Base-by-base conservation (phyloP, 106 monocot species). In the Dioscorea alata region DNA sequence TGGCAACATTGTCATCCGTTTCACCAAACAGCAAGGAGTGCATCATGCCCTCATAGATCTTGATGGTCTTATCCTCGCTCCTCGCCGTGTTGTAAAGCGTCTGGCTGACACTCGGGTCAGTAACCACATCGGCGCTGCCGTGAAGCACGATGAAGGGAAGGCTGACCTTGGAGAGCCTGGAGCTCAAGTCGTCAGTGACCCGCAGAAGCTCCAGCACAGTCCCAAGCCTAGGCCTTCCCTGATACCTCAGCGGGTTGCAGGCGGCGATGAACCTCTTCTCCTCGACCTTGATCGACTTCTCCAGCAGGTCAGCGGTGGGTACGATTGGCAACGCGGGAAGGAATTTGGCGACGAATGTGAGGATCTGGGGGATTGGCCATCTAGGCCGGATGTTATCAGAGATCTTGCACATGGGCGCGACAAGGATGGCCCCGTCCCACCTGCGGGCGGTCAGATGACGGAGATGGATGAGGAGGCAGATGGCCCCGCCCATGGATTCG, bases 401-500 rank as follows among this genome's bases (percentile, higher is more conserved):
- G 65, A 93, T 93, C 70, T 79, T 79, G 76, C 92, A 93, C 92
- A 93, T 93, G 13, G 92, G 89, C 0, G 92, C 92, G 20, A 81
- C 86, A 4, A 96, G 86, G 12, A 96, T 80, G 8, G 91, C 91
- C 32, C 95, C 91, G 48, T 48, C 18, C 83, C 87, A 91, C 13
- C 42, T 15, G 12, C 13, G 6, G 23, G 18, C 8, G 12, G 48
- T 28, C 15, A 17, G 67, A 68, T 34, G 48, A 57, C 65, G 71
- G 68, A 95, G 85, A 61, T 96, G 91, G 74, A 96, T 63, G 50
- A 88, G 69, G 8, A 89, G 81, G 71, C 84, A 81, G 61, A 91
- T 20, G 53, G 95, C 95, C 4, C 80, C 95, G 50, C 95, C 91
- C 91, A 96, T 91, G 48, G 95, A 96, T 66, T 96, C 91, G 20